Evolutionary conservation across 768 basidiomycete species (phyloP).

Genomic region (Strobilomyces confusus): DNA sequence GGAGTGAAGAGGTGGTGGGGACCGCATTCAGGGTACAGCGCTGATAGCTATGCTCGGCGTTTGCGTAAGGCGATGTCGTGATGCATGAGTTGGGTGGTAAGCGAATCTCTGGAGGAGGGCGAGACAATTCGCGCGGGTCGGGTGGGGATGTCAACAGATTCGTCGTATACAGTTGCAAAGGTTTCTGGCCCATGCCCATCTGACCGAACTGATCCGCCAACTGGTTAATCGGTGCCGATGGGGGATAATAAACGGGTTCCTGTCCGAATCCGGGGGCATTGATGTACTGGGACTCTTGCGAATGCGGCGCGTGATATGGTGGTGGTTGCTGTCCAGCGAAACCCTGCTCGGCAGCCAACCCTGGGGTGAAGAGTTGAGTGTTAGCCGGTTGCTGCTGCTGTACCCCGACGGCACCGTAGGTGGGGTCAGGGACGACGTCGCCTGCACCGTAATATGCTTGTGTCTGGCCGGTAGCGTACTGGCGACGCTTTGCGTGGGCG

Average conservation of each 20-base stretch:
- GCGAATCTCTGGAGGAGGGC: constrained; percentile 84
- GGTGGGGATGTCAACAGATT: constrained; percentile 93
- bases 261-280: constrained; percentile 44
- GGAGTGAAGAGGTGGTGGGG: constrained; percentile 82
- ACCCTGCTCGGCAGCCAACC: constrained; percentile 65
- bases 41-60: constrained; percentile 89
- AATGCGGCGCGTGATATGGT: constrained; percentile 47
- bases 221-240: constrained; percentile 46
- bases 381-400: constrained; percentile 36
- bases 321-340: constrained; percentile 60
- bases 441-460: constrained; percentile 76
- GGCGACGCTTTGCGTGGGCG: constrained; percentile 66
- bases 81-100: constrained; percentile 82
- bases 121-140: constrained; percentile 78
- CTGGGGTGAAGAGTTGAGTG: constrained; percentile 80
- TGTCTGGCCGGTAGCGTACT: constrained; percentile 93
- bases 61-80: constrained; percentile 72
- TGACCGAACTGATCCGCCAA: constrained; percentile 82
- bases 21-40: constrained; percentile 89
- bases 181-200: constrained; percentile 85
- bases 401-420: constrained; percentile 36
- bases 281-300: constrained; percentile 41
- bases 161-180: constrained; percentile 75
- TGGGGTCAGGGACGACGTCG: constrained; percentile 42
- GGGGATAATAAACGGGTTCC: constrained; percentile 37